Base-by-base conservation (phyloP, 2,329 filamentous ascomycete genomes). In the Acrodontium crateriforme region DNA sequence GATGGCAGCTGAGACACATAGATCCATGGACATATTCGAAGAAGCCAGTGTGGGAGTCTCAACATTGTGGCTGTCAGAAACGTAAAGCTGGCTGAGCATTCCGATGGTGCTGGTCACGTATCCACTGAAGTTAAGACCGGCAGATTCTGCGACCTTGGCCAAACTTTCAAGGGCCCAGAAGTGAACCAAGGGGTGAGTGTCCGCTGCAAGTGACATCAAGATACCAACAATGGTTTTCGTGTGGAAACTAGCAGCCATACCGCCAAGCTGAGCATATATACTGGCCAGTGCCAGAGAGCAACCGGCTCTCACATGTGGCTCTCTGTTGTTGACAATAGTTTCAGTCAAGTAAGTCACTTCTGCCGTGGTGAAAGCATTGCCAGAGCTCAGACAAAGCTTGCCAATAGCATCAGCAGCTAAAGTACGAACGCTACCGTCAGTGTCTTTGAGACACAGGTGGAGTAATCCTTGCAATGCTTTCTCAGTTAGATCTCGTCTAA, bases 221-320 rank as follows among this genome's bases (percentile, higher is more conserved):
- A 98, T 91, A 11, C 87, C 80, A n/a, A 94, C 69, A 27, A 98
- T 94, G 2, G 84, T 94, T 60, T 95, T 95, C 27, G 98, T 66
- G 51, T 98, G 89, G 44, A 89, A 84, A 3, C 85, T 84, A 30
- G 89, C 89, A 29, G 89, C 89, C 85, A 98, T 95, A 31, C 89
- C 87, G 32, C 89, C 91, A 18, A 98, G 80, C 52, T 93, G 84
- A 11, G 83, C 80, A 56, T 98, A 85, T 28, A 98, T 95, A 31
- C 78, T 80, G 6, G 89, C 89, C 16, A 98, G 61, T 9, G 89
- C 84, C 62, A 91, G 82, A 10, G 91, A 89, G 55, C 87, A 98
- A 8, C 89, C 89, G 24, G 91, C 85, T 50, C 89, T 74, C 19
- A 84, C 84, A 51, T 81, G 87, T 0, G 89, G 89, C 51, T 98